Percentiles rank a stretch among this genome's conserved stretches.
phyloP scores from a whole-genome alignment of 2,329 filamentous ascomycete genomes.

The Colletotrichum brevisporum region DNA sequence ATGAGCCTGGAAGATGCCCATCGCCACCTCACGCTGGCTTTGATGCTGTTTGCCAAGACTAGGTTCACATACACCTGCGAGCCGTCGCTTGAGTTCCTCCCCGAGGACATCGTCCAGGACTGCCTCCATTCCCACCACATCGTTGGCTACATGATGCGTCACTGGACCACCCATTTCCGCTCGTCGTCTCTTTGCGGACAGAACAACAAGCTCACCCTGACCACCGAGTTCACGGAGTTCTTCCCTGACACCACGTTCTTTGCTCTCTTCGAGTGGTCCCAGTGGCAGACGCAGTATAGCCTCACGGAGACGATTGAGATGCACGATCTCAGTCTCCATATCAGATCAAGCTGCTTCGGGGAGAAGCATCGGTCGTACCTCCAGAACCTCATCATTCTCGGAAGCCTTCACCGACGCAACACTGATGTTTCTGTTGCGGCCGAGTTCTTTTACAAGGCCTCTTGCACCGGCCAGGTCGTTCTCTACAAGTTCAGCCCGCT shows the following conservation, averaged over 20 bases:
- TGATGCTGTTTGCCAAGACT: constrained; percentile 53
- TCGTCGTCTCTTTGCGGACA: constrained; percentile 49
- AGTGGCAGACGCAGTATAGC: constrained; percentile 47
- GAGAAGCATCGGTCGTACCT: constrained; percentile 52
- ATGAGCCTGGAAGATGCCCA: constrained; percentile 52
- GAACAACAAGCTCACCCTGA: constrained; percentile 47
- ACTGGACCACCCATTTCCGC: constrained; percentile 55
- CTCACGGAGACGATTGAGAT: constrained; percentile 45
- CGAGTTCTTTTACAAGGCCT: constrained; percentile 54
- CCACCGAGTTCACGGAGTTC: constrained; percentile 51
- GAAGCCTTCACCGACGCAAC: constrained; percentile 48
- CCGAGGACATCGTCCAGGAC: constrained; percentile 46
- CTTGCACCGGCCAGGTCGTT: constrained; percentile 48
- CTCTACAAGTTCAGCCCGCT: constrained; percentile 50
- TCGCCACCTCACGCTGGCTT: constrained; percentile 49
- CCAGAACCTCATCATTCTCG: constrained; percentile 54
- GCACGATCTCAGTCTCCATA: constrained; percentile 52
- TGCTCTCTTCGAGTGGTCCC: constrained; percentile 51
- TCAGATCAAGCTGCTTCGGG: constrained; percentile 53
- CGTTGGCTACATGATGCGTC: constrained; percentile 52
- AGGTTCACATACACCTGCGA: constrained; percentile 44
- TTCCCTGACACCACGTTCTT: constrained; percentile 55
- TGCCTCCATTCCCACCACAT: constrained; percentile 48
- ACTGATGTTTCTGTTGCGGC: constrained; percentile 46
- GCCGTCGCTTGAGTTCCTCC: constrained; percentile 47